Base-by-base conservation (phyloP, 352 stramenopile species). In the Peronospora tabacina region DNA sequence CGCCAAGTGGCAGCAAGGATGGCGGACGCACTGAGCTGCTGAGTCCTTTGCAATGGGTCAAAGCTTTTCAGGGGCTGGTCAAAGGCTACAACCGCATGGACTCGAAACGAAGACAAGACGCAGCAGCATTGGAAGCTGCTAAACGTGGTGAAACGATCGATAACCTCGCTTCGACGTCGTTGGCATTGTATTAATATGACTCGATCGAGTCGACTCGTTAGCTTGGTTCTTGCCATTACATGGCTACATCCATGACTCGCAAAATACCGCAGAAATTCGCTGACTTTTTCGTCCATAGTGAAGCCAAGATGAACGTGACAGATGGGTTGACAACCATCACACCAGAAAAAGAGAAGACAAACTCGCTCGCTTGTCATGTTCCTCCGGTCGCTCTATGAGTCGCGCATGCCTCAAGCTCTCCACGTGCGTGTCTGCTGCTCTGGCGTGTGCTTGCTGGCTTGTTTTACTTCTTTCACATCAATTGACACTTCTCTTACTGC, bases 351-450 rank as follows among this genome's bases (percentile, higher is more conserved):
- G 42, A 66, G 48, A 58, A 59, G 53, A 16, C 44, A 44, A 36
- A 32, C 30, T 47, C 29, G 15, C 10, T 29, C 19, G 54, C 44
- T 43, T 63, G 44, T 24, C 46, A 90, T 90, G 80, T 87, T 90
- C 36, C 72, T 91, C n/a, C 77, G 80, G 16, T 70, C 71, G 26
- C 68, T 91, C 9, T 89, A 86, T 40, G 77, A 75, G 32, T 83
- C 75, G 39, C 81, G 81, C 41, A 87, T 89, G 77, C 81, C 77
- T 3, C 81, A 88, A 52, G 29, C 77, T 39, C 78, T 83, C 26
- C 66, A 89, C 55, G 81, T 91, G 60, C 40, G 80, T 41, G 8
- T 5, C 0, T 6, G 11, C 2, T 32, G 2, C 7, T 12, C 12
- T 45, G 51, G 8, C 2, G 1, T 22, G 2, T 35, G 5, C 10